Evolutionary conservation across 2,329 filamentous ascomycete genomes (phyloP).

Genomic region (Zasmidium citrigriseum): DNA sequence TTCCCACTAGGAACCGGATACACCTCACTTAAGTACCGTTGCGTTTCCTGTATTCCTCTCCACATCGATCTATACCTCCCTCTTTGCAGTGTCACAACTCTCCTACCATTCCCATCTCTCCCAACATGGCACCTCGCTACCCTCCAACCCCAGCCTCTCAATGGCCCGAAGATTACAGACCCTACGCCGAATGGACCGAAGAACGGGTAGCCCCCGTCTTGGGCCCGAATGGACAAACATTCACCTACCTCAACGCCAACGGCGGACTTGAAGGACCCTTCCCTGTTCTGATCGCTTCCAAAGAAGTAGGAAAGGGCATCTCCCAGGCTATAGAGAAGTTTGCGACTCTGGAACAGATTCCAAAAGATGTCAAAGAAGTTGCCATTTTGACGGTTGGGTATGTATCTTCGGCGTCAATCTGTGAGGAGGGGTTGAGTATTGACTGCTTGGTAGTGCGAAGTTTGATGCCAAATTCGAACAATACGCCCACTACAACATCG

Average conservation of each 20-base stretch:
- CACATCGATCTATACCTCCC: too few species aligned
- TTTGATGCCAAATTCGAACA: constrained; percentile 25
- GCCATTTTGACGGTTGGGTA: constrained; percentile 23
- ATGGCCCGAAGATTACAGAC: constrained; percentile 6
- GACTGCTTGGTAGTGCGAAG: constrained; percentile 3
- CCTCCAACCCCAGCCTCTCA: constrained; percentile 10
- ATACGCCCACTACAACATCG: constrained; percentile 25
- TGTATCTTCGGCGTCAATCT: too few species aligned
- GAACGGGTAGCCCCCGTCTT: constrained; percentile 1
- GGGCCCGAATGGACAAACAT: constrained; percentile 5
- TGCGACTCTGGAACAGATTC: constrained; percentile 14
- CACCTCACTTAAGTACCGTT: too few species aligned
- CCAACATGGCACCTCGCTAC: constrained; percentile 2
- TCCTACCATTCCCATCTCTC: too few species aligned
- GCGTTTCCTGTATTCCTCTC: too few species aligned
- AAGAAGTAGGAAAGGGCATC: constrained; percentile 13
- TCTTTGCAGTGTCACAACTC: too few species aligned
- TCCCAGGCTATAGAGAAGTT: constrained; percentile 6
- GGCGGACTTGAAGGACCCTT: constrained; percentile 21
- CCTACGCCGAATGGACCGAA: constrained; percentile 7
- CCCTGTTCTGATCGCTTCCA: constrained; percentile 17
- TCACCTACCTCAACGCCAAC: constrained; percentile 13
- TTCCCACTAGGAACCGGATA: too few species aligned
- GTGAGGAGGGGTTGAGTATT: too few species aligned
- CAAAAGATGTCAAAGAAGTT: constrained; percentile 22